A percentile compares a stretch with the other conserved stretches of the same genome.
Conservation (phyloP, 805 yeast genomes). For the Grigorovia jiainica region DNA sequence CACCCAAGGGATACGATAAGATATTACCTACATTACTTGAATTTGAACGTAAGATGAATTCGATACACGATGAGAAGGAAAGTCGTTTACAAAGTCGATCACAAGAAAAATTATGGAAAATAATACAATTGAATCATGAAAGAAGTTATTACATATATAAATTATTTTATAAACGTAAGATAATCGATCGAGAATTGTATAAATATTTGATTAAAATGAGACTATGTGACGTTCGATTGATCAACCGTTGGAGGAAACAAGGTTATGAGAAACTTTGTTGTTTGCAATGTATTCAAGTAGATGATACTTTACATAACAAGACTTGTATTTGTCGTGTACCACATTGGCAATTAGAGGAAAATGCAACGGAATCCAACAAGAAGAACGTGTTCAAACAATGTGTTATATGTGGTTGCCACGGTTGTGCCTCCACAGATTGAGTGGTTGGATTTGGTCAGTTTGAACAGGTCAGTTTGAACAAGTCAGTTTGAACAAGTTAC, state of each 20-base stretch:
- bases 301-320: slow-evolving; percentile 52
- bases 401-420: slow-evolving; percentile 76
- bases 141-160: slow-evolving; percentile 68
- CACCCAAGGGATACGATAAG: slow-evolving; percentile 69
- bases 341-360: slow-evolving; percentile 37
- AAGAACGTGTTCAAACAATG: slow-evolving; percentile 41
- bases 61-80: slow-evolving; percentile 34
- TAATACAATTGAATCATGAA: slow-evolving; percentile 62
- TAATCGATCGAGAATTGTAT: slow-evolving; percentile 58
- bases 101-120: slow-evolving; percentile 57
- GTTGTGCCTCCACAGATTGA: slow-evolving; percentile 76
- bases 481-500: no score
- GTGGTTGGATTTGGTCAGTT: no score
- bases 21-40: slow-evolving; percentile 57
- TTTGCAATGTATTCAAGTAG: slow-evolving; percentile 58
- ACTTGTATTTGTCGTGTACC: slow-evolving; percentile 88
- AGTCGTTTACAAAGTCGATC: slow-evolving; percentile 40
- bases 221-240: slow-evolving; percentile 57
- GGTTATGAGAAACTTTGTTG: slow-evolving; percentile 88
- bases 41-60: slow-evolving; percentile 49
- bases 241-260: slow-evolving; percentile 76
- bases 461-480: no score
- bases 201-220: slow-evolving; percentile 62
- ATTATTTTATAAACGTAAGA: slow-evolving; percentile 58
- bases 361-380: slow-evolving; percentile 22